These are phyloP conservation scores for Phytophthora litchii DNA, from an alignment of 352 stramenopile species.

Conservation along the genomic window DNA sequence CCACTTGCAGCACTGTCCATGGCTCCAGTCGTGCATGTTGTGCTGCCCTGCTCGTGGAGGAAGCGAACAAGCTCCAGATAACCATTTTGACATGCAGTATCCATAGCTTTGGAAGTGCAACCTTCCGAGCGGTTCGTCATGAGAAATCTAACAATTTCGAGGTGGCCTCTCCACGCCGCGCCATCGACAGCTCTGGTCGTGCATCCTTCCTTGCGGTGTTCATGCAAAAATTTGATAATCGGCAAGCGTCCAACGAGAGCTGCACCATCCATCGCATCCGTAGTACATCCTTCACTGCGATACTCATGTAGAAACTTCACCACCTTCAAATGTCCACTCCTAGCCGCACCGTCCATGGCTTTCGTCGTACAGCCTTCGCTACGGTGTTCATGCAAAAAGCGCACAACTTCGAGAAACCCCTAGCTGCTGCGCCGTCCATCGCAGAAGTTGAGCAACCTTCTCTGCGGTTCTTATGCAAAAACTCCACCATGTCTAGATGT, in stretches of 20 bases:
- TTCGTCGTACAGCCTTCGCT: conserved; percentile 37
- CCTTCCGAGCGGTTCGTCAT: conserved; percentile 34
- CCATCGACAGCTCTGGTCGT: conserved; percentile 40
- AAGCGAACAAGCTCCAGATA: conserved; percentile 34
- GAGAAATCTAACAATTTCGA: conserved; percentile 44
- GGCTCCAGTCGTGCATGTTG: conserved; percentile 28
- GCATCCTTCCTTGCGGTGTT: conserved; percentile 36
- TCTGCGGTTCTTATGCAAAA: conserved; percentile 9
- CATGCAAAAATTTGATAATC: conserved; percentile 43
- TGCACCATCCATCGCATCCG: conserved; percentile 44
- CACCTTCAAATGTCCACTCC: conserved; percentile 33
- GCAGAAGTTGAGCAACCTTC: conserved; percentile 30
- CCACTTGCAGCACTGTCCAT: conserved; percentile 43
- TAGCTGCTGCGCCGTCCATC: conserved; percentile 42
- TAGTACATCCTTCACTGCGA: conserved; percentile 40
- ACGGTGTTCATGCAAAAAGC: conserved; percentile 38
- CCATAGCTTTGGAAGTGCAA: conserved; percentile 39
- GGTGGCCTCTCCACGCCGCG: conserved; percentile 36
- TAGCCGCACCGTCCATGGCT: conserved; percentile 43
- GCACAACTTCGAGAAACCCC: conserved; percentile 36
- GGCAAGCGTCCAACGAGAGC: conserved; percentile 37
- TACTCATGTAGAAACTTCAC: conserved; percentile 36
- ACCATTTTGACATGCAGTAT: conserved; percentile 39
- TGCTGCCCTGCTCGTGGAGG: conserved; percentile 27
- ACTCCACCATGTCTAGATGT: conserved; percentile 20